These are phyloP conservation scores for Choiromyces venosus DNA, from an alignment of 495 filamentous ascomycete species.

Conservation along the genomic window DNA sequence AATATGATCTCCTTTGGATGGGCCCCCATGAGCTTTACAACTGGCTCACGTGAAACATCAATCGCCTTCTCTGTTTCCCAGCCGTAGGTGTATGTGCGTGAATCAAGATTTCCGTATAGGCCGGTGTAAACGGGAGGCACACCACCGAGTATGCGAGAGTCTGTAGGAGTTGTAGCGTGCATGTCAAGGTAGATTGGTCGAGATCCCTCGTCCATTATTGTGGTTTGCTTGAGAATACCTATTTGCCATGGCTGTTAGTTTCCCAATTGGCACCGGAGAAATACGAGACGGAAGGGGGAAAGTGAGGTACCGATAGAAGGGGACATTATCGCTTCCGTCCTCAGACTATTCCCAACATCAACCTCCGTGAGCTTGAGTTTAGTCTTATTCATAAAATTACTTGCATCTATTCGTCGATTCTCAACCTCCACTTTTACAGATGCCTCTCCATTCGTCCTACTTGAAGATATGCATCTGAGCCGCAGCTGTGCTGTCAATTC, in stretches of 20 bases:
- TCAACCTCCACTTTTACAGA: conserved; percentile 28
- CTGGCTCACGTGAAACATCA: too few species aligned
- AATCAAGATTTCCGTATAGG: conserved; percentile 95
- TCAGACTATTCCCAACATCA: conserved; percentile 21
- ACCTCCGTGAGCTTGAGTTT: conserved; percentile 27
- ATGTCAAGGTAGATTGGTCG: too few species aligned
- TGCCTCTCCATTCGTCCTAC: conserved; percentile 23
- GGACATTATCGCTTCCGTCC: conserved; percentile 37
- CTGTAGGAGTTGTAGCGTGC: too few species aligned
- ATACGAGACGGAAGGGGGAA: neutral
- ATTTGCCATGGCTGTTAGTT: neutral
- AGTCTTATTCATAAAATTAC: conserved; percentile 34
- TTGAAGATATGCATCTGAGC: conserved; percentile 26
- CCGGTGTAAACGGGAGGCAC: conserved; percentile 94
- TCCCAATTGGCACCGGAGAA: neutral
- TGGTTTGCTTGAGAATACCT: conserved; percentile 77
- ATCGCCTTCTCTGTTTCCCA: too few species aligned
- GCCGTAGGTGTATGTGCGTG: conserved; percentile 93
- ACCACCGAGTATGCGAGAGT: conserved; percentile 88
- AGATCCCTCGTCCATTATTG: too few species aligned
- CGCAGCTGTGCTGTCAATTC: neutral
- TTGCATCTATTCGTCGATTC: conserved; percentile 32
- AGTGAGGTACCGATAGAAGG: conserved; percentile 34
- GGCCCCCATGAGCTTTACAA: too few species aligned
- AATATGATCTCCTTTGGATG: too few species aligned